Evolutionary conservation across 2,329 filamentous ascomycete species (phyloP).

Genomic region (Aspergillus sp.): DNA sequence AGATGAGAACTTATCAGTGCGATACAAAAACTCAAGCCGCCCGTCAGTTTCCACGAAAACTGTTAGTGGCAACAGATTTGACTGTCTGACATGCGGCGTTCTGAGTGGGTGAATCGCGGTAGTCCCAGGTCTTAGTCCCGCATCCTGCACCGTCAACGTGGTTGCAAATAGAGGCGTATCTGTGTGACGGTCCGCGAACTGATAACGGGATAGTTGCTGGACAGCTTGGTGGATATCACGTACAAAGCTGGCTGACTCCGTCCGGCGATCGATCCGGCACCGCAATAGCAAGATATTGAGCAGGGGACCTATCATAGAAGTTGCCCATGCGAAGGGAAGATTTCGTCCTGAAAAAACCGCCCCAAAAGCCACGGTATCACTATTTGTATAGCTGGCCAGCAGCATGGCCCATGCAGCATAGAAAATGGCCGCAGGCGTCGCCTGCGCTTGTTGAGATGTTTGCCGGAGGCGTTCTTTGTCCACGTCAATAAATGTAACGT

Average conservation of each 20-base stretch:
- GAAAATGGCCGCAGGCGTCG: constrained; percentile 8
- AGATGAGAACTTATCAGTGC: not conserved
- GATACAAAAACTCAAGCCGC: not conserved
- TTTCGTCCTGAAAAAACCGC: constrained; percentile 28
- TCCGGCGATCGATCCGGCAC: constrained; percentile 6
- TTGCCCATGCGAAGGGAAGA: constrained; percentile 21
- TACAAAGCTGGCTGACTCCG: not conserved
- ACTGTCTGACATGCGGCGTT: not conserved
- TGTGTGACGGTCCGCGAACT: not conserved
- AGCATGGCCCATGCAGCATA: constrained; percentile 33
- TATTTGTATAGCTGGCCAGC: constrained; percentile 22
- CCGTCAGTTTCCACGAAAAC: not conserved
- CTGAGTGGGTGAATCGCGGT: not conserved
- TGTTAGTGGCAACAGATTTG: not conserved
- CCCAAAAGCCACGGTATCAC: constrained; percentile 28
- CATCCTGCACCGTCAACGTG: not conserved
- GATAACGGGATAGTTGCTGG: not conserved
- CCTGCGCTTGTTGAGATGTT: not conserved
- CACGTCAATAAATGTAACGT: not conserved
- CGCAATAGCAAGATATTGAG: constrained; percentile 25
- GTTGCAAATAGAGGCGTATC: not conserved
- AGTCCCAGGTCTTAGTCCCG: not conserved
- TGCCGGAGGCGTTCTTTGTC: not conserved
- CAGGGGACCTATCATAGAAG: constrained; percentile 27
- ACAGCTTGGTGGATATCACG: not conserved